Conservation (phyloP, 192 early-diverging fungal genomes). For the Backusella australiensis region DNA sequence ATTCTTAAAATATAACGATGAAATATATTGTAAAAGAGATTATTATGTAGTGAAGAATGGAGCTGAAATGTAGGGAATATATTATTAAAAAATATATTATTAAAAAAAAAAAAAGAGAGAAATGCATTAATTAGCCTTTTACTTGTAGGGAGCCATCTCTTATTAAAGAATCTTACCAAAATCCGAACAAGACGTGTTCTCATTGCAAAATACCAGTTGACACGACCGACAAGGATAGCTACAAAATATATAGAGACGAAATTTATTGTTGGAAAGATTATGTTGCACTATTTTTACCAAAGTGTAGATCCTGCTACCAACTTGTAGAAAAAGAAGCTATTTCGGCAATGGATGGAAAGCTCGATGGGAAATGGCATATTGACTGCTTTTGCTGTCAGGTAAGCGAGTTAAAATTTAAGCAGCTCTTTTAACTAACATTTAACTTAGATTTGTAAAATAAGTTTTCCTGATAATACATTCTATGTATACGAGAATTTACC, state of each 20-base stretch:
- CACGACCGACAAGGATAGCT: constrained; percentile 42
- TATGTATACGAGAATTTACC: constrained; percentile 84
- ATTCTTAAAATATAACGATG: constrained; percentile 46
- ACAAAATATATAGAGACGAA: constrained; percentile 47
- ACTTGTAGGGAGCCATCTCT: constrained; percentile 15
- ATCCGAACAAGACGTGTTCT: constrained; percentile 58
- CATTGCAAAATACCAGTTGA: constrained; percentile 55
- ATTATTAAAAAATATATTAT: background rate
- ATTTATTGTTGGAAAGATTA: constrained; percentile 71
- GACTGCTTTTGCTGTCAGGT: constrained; percentile 67
- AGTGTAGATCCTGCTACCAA: constrained; percentile 61
- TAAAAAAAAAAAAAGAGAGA: background rate
- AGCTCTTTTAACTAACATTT: background rate
- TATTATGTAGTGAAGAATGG: constrained; percentile 42
- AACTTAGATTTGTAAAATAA: constrained; percentile 52
- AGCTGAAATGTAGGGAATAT: constrained; percentile 44
- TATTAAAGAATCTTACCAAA: constrained; percentile 15
- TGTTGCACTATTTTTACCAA: constrained; percentile 58
- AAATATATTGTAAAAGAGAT: constrained; percentile 60
- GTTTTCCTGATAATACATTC: constrained; percentile 80
- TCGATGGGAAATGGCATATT: constrained; percentile 69
- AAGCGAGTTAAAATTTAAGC: background rate
- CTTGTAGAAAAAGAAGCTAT: constrained; percentile 72
- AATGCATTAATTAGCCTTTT: background rate
- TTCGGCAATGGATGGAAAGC: constrained; percentile 65